A percentile compares a stretch with the other conserved stretches of the same genome.
Conservation (phyloP, 192 early-diverging fungal genomes). For the Coemansia aciculifera region DNA sequence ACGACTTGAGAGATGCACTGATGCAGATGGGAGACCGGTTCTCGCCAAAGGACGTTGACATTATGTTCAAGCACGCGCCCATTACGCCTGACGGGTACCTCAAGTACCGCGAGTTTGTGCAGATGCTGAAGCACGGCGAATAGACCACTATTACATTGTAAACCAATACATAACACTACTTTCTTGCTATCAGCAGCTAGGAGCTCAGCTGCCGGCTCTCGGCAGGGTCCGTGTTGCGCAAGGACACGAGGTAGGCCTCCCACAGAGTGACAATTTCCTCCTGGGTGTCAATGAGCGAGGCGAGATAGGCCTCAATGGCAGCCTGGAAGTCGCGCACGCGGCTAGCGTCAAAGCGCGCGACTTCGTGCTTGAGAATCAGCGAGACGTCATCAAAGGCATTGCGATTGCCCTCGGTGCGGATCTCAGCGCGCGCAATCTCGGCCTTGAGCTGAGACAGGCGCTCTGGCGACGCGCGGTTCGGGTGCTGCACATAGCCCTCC, state of each 20-base stretch:
- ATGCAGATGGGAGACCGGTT: conserved; percentile 94
- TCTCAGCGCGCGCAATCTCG: conserved; percentile 51
- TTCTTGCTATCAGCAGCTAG: background rate
- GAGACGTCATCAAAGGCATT: conserved; percentile 79
- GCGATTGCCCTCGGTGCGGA: conserved; percentile 48
- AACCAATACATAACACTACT: background rate
- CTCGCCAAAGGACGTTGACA: conserved; percentile 88
- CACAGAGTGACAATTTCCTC: conserved; percentile 67
- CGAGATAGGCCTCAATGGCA: conserved; percentile 70
- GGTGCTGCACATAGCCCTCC: conserved; percentile 62
- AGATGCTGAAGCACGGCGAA: conserved; percentile 85
- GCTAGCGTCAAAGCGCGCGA: conserved; percentile 77
- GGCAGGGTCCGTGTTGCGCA: conserved; percentile 30
- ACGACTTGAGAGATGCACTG: conserved; percentile 83
- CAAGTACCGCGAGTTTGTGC: conserved; percentile 90
- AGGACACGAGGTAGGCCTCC: conserved; percentile 49
- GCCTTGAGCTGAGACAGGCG: conserved; percentile 45
- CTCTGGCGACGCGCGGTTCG: conserved; percentile 28
- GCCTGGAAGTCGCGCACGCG: conserved; percentile 79
- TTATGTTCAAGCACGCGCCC: conserved; percentile 89
- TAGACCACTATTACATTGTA: background rate
- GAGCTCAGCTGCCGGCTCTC: background rate
- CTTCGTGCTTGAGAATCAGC: conserved; percentile 66
- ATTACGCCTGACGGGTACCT: conserved; percentile 75
- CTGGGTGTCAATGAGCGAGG: conserved; percentile 77